phyloP scores from a whole-genome alignment of 179 eudicot genomes.

The Beta corolliflora region DNA sequence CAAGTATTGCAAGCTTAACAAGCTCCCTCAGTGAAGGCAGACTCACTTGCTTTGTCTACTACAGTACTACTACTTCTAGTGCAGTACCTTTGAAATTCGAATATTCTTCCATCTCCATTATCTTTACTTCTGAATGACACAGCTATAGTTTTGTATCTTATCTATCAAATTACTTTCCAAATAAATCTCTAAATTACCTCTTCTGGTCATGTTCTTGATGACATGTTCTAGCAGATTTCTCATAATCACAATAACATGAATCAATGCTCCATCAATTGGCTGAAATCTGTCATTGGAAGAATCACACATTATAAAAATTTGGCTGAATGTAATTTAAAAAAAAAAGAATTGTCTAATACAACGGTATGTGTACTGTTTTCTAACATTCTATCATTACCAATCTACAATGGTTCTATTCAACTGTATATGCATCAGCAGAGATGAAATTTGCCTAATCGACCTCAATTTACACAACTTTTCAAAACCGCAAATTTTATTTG shows the following conservation, averaged over 20 bases:
- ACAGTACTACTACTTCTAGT: neutral
- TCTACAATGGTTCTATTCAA: neutral
- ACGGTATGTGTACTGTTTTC: too few species aligned
- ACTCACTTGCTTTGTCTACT: neutral
- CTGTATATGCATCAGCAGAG: neutral
- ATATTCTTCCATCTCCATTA: neutral
- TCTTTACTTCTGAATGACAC: neutral
- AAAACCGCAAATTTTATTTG: neutral
- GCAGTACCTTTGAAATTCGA: neutral
- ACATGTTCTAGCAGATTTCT: too few species aligned
- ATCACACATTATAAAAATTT: too few species aligned
- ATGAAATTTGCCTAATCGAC: neutral
- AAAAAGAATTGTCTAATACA: too few species aligned
- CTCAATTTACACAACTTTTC: neutral
- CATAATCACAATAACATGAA: too few species aligned
- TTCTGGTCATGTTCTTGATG: too few species aligned
- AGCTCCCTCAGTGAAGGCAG: conserved; percentile 54
- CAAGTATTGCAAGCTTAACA: conserved; percentile 75
- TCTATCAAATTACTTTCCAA: neutral
- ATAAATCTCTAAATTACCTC: neutral
- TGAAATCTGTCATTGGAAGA: too few species aligned
- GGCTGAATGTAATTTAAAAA: too few species aligned
- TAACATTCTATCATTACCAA: neutral
- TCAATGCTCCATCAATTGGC: too few species aligned
- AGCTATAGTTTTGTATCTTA: neutral